Conservation (phyloP, 176 grass and related monocot genomes). For the Juncus inflexus region DNA sequence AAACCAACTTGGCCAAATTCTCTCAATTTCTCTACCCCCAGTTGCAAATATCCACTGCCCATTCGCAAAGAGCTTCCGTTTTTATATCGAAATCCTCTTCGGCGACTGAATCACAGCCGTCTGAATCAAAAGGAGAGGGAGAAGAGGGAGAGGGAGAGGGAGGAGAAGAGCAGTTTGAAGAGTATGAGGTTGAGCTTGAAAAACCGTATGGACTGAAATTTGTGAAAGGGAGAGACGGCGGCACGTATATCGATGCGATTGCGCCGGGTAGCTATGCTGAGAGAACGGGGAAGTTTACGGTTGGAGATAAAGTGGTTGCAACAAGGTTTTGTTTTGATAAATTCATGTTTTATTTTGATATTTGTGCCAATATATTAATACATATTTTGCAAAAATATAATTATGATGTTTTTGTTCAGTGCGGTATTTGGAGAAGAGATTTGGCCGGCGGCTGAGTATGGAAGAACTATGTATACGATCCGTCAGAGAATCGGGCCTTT, state of each 20-base stretch:
- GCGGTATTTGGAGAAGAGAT: slow-evolving; percentile 85
- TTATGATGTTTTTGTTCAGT: slow-evolving; percentile 25
- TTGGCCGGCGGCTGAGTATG: slow-evolving; percentile 86
- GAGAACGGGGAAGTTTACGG: slow-evolving; percentile 49
- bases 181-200: slow-evolving; percentile 72
- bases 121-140: slow-evolving; percentile 32
- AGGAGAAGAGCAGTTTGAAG: slow-evolving; percentile 37
- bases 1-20: not conserved
- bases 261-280: slow-evolving; percentile 59
- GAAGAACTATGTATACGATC: slow-evolving; percentile 93
- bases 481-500: slow-evolving; percentile 86
- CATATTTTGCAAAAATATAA: not conserved
- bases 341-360: not conserved
- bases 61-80: slow-evolving; percentile 6
- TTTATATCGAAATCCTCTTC: slow-evolving; percentile 37
- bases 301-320: slow-evolving; percentile 89
- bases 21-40: slow-evolving; percentile 8
- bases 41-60: not conserved
- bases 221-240: slow-evolving; percentile 64
- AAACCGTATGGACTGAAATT: slow-evolving; percentile 96
- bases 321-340: slow-evolving; percentile 47
- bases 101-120: slow-evolving; percentile 39
- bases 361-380: not conserved
- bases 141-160: slow-evolving; percentile 7
- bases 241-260: slow-evolving; percentile 95